Evolutionary conservation across 192 early-diverging fungal genomes (phyloP), one percentile per base, ranked within the genome.

Genomic region (Podila verticillata): DNA sequence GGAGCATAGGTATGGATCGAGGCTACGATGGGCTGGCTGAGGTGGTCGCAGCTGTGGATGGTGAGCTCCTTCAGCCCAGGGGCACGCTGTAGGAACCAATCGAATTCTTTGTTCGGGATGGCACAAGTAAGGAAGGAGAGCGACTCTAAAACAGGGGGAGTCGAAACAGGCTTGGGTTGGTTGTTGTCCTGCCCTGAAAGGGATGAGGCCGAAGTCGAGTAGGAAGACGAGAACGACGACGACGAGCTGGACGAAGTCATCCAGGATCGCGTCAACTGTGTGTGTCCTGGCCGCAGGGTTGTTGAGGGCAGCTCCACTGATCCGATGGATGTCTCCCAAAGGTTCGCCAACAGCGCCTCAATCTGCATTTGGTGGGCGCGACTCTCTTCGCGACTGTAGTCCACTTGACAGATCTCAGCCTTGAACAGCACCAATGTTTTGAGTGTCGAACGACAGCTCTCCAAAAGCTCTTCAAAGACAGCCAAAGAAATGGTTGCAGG

Each of bases 401-500:
- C 36, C 2, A 31, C 26, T 56, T 72, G 59, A 17, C 49, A 68
- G 44, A 80, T 68, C 26, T 80, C 70, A 1, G 35, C 77, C 28
- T 39, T 67, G 9, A 70, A 72, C 8, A 80, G 56, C n/a, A 65
- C 54, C 22, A 80, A 61, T 0, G 70, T 22, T 35, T 72, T 80
- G 7, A 80, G 58, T 0, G 59, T 63, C 10, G 69, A 49, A 7
- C 77, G 65, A 39, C 77, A 80, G 30, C 34, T 56, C 20, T 61
- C 48, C 49, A 80, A 68, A 5, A 80, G 35, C 47, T 80, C 77
- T 44, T 72, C 61, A 39, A 80, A 51, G 28, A 70, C 65, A 3
- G 77, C 61, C 9, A 60, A 10, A 15, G 61, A 51, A 6, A 80
- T 57, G 35, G 54, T 54, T 5, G 68, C 70, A n/a, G 64, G 54